Percentiles rank a stretch among this genome's conserved stretches.
phyloP scores from a whole-genome alignment of 768 basidiomycete genomes.

The Russula vinacea region DNA sequence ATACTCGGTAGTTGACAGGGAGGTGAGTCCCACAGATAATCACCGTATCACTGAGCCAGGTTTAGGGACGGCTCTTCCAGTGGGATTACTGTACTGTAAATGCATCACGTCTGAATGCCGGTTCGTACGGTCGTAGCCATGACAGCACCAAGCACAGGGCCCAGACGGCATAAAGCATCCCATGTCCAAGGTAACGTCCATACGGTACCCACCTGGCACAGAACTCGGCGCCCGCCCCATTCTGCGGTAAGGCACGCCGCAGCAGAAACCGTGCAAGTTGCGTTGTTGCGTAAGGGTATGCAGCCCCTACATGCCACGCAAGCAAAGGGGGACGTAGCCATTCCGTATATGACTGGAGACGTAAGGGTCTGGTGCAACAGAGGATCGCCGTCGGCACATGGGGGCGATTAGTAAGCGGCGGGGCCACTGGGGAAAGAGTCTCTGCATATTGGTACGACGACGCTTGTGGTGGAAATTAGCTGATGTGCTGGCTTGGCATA shows the following conservation, averaged over 20 bases:
- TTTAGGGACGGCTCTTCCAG: not conserved
- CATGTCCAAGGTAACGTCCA: not conserved
- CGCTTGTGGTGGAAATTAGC: not conserved
- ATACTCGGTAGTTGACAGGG: not conserved
- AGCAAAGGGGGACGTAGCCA: not conserved
- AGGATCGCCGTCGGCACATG: not conserved
- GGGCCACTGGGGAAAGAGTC: not conserved
- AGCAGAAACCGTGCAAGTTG: no score
- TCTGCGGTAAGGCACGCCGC: not conserved
- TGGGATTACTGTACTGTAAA: no score
- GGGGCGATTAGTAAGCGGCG: not conserved
- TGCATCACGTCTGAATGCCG: not conserved
- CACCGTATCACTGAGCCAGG: not conserved
- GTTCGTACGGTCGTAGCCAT: not conserved
- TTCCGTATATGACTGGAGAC: not conserved
- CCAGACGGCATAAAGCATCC: not conserved
- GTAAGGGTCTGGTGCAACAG: not conserved
- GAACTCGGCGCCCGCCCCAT: not conserved
- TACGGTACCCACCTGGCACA: not conserved
- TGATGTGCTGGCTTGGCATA: not conserved
- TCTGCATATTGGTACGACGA: not conserved
- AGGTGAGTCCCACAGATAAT: not conserved
- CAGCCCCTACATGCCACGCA: not conserved
- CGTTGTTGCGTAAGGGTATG: no score
- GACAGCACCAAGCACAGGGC: not conserved